These are phyloP conservation scores for Barnettozyma pratensis DNA, from an alignment of 805 yeast genomes.

Conservation along the genomic window DNA sequence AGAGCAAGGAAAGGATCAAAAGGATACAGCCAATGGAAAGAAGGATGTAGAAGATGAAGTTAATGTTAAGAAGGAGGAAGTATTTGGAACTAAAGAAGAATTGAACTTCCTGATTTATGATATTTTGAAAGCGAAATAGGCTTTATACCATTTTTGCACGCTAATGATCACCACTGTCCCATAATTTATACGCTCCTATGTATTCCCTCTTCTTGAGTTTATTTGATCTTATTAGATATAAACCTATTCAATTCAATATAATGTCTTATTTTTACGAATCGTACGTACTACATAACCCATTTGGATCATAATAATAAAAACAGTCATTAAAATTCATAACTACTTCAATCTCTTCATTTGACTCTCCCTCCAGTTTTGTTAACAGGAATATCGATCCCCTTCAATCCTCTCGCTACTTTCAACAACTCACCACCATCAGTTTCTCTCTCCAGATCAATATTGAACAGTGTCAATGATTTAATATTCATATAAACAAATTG, in stretches of 20 bases:
- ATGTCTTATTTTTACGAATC: not conserved
- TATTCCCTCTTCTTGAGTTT: not conserved
- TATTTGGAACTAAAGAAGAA: slow-evolving; percentile 57
- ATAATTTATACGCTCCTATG: too few relatives aligned
- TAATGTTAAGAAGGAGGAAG: not conserved
- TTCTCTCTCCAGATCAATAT: not conserved
- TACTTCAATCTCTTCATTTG: not conserved
- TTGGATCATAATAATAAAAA: too few relatives aligned
- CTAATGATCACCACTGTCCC: too few relatives aligned
- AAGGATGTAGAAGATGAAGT: slow-evolving; percentile 23
- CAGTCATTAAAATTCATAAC: too few relatives aligned
- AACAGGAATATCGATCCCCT: not conserved
- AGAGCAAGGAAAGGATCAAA: not conserved
- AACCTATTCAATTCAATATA: not conserved
- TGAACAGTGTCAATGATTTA: slow-evolving; percentile 3
- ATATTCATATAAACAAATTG: not conserved
- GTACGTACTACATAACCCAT: too few relatives aligned
- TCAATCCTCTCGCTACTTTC: slow-evolving; percentile 2
- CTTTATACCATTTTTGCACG: too few relatives aligned
- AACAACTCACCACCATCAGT: not conserved
- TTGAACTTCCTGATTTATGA: slow-evolving; percentile 69
- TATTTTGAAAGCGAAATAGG: slow-evolving; percentile 28
- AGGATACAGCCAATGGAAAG: not conserved
- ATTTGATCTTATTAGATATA: not conserved
- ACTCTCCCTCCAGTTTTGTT: not conserved